A percentile compares a stretch with the other conserved stretches of the same genome.
These are phyloP conservation scores for Diutina catenulata DNA, from an alignment of 1,139 yeast species.

Conservation along the genomic window DNA sequence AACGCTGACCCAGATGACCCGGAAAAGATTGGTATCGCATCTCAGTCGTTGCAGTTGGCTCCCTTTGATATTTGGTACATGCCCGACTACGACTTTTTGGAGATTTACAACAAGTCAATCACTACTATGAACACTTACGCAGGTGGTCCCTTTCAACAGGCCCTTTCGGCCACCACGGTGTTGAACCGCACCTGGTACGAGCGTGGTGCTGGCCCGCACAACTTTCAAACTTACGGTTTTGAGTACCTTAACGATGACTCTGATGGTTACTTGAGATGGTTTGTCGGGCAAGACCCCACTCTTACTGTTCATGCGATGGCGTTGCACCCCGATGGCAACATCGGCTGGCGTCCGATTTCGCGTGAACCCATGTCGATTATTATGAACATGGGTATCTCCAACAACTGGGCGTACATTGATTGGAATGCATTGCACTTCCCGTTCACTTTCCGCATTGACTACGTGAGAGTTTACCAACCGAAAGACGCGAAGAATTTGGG, in stretches of 20 bases:
- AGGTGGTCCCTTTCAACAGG: constrained; percentile 84
- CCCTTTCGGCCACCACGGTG: constrained; percentile 63
- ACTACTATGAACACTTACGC: constrained; percentile 66
- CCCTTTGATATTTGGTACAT: constrained; percentile 81
- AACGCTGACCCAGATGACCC: too few relatives aligned
- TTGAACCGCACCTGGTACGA: constrained; percentile 37
- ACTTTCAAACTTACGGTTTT: constrained; percentile 16
- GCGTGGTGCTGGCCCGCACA: constrained; percentile 11
- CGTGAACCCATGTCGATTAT: constrained; percentile 19
- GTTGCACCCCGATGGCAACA: constrained; percentile 51
- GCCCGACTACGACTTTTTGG: constrained; percentile 67
- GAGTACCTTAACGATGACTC: constrained; percentile 62
- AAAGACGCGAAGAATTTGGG: constrained; percentile 35
- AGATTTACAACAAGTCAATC: constrained; percentile 45
- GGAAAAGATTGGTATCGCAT: constrained; percentile 52
- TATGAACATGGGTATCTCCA: constrained; percentile 69
- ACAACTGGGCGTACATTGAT: constrained; percentile 74
- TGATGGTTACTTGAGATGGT: constrained; percentile 74
- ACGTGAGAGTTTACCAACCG: constrained; percentile 74
- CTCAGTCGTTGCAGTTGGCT: constrained; percentile 76
- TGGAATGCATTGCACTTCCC: constrained; percentile 69
- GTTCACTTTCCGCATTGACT: constrained; percentile 53
- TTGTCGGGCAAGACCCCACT: constrained; percentile 59
- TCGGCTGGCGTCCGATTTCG: constrained; percentile 15
- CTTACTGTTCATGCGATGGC: constrained; percentile 50